Evolutionary conservation across 2,329 filamentous ascomycete genomes (phyloP), one percentile per base, ranked within the genome.

Genomic region (Hymenotorrendiella dingleyae): DNA sequence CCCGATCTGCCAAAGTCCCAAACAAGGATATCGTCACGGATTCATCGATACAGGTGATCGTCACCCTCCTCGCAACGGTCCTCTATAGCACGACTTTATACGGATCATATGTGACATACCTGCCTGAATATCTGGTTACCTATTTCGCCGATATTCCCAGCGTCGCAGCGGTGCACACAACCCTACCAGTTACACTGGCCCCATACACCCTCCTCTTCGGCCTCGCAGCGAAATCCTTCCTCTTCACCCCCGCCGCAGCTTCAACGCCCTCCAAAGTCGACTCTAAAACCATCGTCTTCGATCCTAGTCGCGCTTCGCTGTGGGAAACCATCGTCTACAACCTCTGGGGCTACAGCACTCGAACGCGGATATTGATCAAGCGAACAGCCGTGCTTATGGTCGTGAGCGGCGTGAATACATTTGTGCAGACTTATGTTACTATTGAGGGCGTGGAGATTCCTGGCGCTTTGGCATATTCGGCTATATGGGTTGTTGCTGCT

Each of bases 71-170:
- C 29, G 79, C 85, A 3, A 75, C 83, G 6, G 72, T 76, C 39
- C 80, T 94, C 49, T 94, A 93, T 67, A 78, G 76, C 42, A 72
- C 89, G n/a, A 70, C 78, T 1, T 66, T 95, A 22, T 86, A 84
- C 56, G 64, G 76, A 39, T 80, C 82, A 41, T 81, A 85, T 62
- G 73, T 74, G 45, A 81, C 80, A 12, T 82, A 81, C 65, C 73
- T 95, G 12, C 86, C 87, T 6, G 64, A 69, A 19, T 78, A 78
- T 56, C 71, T 96, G n/a, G 76, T 89, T 39, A 67, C 79, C 22
- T 76, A 91, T 67, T 95, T 95, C 58, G 67, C 74, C n/a, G 74
- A 72, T 43, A 73, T 96, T 40, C 74, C 76, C 6, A 83, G 80
- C 22, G 70, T 96, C 36, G 74, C 78, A 48, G 71, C 75, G 10